Evolutionary conservation across 2,329 filamentous ascomycete genomes (phyloP).

Genomic region (Diaporthe eres): DNA sequence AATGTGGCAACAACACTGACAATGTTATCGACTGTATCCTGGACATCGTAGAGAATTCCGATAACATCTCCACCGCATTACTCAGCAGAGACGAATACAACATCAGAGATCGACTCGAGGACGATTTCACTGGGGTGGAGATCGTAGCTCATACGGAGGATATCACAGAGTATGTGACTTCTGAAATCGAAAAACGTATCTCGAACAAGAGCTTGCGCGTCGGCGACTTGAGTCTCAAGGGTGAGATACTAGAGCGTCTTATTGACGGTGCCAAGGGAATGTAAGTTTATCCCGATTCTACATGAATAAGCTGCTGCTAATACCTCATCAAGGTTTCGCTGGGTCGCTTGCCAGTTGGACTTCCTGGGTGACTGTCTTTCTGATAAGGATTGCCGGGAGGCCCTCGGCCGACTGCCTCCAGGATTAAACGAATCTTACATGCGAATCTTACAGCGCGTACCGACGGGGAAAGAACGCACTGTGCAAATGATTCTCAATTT

Average conservation of each 20-base stretch:
- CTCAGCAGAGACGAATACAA: constrained; percentile 40
- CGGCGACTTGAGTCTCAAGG: constrained; percentile 3
- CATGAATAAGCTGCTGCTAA: background rate
- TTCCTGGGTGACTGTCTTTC: background rate
- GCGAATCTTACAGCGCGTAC: background rate
- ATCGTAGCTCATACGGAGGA: constrained; percentile 16
- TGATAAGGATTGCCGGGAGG: constrained; percentile 1
- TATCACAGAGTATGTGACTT: constrained; percentile 10
- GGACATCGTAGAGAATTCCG: constrained; percentile 22
- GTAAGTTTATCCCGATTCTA: background rate
- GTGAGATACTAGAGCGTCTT: constrained; percentile 1
- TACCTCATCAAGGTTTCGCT: constrained; percentile 7
- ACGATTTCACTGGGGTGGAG: background rate
- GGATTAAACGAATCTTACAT: constrained; percentile 12
- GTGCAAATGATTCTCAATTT: constrained; percentile 12
- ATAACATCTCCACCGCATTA: constrained; percentile 43
- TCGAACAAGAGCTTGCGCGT: background rate
- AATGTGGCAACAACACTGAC: background rate
- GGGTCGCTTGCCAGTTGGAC: constrained; percentile 29
- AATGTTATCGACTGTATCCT: background rate
- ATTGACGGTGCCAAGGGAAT: constrained; percentile 9
- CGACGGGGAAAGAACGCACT: background rate
- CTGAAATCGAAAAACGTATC: constrained; percentile 20
- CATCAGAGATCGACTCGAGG: constrained; percentile 3
- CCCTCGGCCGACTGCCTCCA: background rate